These are phyloP conservation scores for Diversispora eburnea DNA, from an alignment of 192 early-diverging fungal species.

Conservation along the genomic window DNA sequence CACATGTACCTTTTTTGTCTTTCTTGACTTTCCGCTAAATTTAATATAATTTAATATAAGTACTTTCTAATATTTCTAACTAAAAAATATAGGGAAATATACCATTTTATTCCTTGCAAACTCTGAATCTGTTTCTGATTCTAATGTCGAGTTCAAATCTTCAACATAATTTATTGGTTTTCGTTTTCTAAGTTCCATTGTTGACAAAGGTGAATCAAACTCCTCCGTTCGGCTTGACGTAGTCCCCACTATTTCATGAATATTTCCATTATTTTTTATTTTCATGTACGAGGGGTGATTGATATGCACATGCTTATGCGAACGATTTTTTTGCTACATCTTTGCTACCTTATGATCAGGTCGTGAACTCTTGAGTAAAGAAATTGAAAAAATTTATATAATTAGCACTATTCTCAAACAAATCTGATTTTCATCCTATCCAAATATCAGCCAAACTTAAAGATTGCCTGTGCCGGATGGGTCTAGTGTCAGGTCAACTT, in stretches of 20 bases:
- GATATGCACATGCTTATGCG: conserved; percentile 1
- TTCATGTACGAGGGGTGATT: neutral
- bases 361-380: neutral
- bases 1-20: neutral
- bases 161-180: too few species aligned
- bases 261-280: too few species aligned
- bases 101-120: neutral
- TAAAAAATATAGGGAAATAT: neutral
- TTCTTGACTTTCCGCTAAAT: neutral
- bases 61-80: neutral
- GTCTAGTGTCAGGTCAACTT: too few species aligned
- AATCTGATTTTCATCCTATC: conserved; percentile 18
- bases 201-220: too few species aligned
- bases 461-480: too few species aligned
- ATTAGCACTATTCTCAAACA: neutral
- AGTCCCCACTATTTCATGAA: too few species aligned
- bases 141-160: too few species aligned
- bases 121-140: too few species aligned
- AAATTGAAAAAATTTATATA: neutral
- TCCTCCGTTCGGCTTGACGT: too few species aligned
- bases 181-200: too few species aligned
- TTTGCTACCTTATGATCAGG: neutral
- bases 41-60: neutral
- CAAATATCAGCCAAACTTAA: conserved; percentile 5
- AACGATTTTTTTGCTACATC: neutral